phyloP scores from a whole-genome alignment of 164 flowering plant species.

The Tetracentron sinense region DNA sequence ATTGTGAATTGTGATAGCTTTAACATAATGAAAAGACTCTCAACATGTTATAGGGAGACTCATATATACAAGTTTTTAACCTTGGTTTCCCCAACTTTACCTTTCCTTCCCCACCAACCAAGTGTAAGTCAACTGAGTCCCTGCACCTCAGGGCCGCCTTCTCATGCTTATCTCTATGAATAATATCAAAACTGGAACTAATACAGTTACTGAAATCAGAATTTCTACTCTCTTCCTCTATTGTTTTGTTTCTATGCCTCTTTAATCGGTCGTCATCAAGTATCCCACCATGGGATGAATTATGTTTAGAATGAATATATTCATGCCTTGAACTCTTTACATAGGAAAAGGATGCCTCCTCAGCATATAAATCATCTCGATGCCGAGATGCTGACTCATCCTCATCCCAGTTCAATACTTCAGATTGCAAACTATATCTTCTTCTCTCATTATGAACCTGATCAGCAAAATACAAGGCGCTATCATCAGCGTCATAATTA shows the following conservation, averaged over 20 bases:
- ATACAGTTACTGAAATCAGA: constrained; percentile 8
- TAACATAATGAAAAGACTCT: constrained; percentile 18
- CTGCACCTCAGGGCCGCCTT: constrained; percentile 29
- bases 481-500: constrained; percentile 12
- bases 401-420: constrained; percentile 15
- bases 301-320: constrained; percentile 20
- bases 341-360: constrained; percentile 20
- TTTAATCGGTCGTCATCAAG: constrained; percentile 18
- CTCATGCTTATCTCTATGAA: constrained; percentile 23
- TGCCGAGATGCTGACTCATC: constrained; percentile 20
- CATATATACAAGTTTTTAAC: constrained; percentile 30
- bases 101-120: constrained; percentile 54
- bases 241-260: constrained; percentile 14
- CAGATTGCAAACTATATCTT: constrained; percentile 19
- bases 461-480: constrained; percentile 17
- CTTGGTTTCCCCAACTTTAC: constrained; percentile 50
- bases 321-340: constrained; percentile 25
- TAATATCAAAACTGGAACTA: constrained; percentile 19
- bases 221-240: constrained; percentile 18
- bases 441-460: constrained; percentile 13
- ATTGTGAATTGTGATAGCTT: constrained; percentile 20
- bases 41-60: constrained; percentile 18
- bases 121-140: constrained; percentile 38
- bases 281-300: constrained; percentile 13
- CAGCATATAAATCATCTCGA: constrained; percentile 18